Evolutionary conservation across 169 alveolate species (phyloP), one percentile per base, ranked within the genome.

Genomic region (Plasmodium ovale): DNA sequence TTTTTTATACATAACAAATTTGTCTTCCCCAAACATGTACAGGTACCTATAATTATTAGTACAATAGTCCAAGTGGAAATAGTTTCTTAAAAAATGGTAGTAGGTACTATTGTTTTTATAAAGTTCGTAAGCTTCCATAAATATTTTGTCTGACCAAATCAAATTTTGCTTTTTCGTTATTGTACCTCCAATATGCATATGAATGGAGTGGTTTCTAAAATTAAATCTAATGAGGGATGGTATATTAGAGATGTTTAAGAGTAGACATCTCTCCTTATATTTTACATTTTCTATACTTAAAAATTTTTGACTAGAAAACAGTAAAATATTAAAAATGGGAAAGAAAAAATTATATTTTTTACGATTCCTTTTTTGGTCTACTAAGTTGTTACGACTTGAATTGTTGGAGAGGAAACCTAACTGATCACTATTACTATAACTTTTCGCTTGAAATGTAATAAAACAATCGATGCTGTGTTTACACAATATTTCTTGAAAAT

Each of bases 21-120:
- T 44, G 56, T 65, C 58, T 16, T 21, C 14, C 5, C 29, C 74
- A 54, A 44, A 39, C 1, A 56, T 49, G 60, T 85, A 68, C 31
- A 69, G n/a, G 51, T 58, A 85, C 5, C 37, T 67, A 23, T 58
- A 49, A 56, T 31, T 0, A 10, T 44, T 39, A 3, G 62, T 25
- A 39, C 29, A 47, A 10, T 19, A 56, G 69, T 85, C 74, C 19
- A 85, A 39, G 23, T 23, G 21, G 31, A 85, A 62, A 58, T 68
- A 85, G 56, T 69, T 23, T 69, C 69, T 85, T 39, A 85, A 31
- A 44, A 85, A 69, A 7, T 27, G 6, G 60, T 68, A 85, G 60
- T 85, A 85, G n/a, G 67, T 37, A 47, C 91, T 85, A 69, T 85
- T 85, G 44, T 85, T 54, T 58, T 58, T 85, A 60, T 85, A 85